Evolutionary conservation across 164 flowering plant species (phyloP).

Genomic region (Sextonia rubra): DNA sequence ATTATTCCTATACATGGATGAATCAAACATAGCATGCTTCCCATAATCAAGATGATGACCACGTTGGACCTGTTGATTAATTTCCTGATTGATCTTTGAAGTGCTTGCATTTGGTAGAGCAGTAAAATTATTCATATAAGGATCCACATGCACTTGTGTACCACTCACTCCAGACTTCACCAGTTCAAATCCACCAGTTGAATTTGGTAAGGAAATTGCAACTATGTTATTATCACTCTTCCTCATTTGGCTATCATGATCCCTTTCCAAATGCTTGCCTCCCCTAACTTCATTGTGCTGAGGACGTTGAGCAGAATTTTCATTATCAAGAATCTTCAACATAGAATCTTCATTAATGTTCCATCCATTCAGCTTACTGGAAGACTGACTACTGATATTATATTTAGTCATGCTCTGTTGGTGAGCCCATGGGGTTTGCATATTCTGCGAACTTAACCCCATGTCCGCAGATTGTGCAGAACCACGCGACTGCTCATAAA

Average conservation of each 20-base stretch:
- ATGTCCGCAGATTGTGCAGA: conserved; percentile 17
- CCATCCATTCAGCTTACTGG: conserved; percentile 22
- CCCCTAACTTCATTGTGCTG: conserved; percentile 21
- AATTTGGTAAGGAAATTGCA: conserved; percentile 17
- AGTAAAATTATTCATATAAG: conserved; percentile 15
- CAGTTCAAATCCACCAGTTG: conserved; percentile 25
- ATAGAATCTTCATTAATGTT: conserved; percentile 18
- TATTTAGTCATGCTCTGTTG: conserved; percentile 22
- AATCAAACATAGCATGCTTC: conserved; percentile 20
- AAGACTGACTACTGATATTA: conserved; percentile 18
- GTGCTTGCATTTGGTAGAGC: conserved; percentile 16
- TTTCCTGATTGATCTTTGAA: conserved; percentile 20
- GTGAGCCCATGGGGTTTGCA: conserved; percentile 24
- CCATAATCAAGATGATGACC: conserved; percentile 24
- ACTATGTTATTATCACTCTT: conserved; percentile 16
- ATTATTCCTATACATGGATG: conserved; percentile 22
- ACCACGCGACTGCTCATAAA: conserved; percentile 29
- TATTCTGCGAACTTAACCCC: conserved; percentile 17
- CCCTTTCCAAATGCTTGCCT: conserved; percentile 19
- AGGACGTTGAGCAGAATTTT: conserved; percentile 9
- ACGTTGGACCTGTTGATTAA: conserved; percentile 22
- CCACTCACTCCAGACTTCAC: conserved; percentile 14
- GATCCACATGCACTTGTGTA: conserved; percentile 19
- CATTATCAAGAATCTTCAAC: conserved; percentile 7
- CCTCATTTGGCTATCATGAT: conserved; percentile 23